These are phyloP conservation scores for Lactarius hengduanensis DNA, from an alignment of 768 basidiomycete species.

Conservation along the genomic window DNA sequence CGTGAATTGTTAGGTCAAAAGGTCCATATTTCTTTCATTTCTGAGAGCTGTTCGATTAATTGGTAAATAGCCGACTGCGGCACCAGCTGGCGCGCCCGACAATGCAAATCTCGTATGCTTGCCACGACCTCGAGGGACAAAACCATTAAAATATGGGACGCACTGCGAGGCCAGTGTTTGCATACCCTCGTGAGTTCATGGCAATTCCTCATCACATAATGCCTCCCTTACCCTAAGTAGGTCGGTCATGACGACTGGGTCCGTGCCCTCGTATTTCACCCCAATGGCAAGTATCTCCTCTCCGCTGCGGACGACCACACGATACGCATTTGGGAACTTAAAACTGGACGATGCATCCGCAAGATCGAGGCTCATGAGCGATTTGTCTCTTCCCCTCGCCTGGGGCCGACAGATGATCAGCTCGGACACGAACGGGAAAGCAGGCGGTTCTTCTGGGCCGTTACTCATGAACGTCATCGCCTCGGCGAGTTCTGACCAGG, in stretches of 20 bases:
- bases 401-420: slow-evolving; percentile 29
- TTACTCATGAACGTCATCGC: slow-evolving; percentile 29
- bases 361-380: slow-evolving; percentile 29
- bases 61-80: slow-evolving; percentile 30
- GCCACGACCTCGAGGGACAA: slow-evolving; percentile 57
- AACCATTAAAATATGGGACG: slow-evolving; percentile 55
- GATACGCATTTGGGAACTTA: slow-evolving; percentile 56
- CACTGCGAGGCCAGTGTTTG: slow-evolving; percentile 47
- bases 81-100: slow-evolving; percentile 35
- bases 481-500: slow-evolving; percentile 28
- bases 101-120: slow-evolving; percentile 40
- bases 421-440: slow-evolving; percentile 23
- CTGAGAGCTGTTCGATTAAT: background rate
- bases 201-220: background rate
- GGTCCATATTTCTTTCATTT: slow-evolving; percentile 30
- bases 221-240: slow-evolving; percentile 23
- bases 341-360: slow-evolving; percentile 47
- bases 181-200: slow-evolving; percentile 43
- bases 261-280: slow-evolving; percentile 56
- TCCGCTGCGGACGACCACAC: slow-evolving; percentile 61
- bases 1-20: slow-evolving; percentile 47
- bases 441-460: slow-evolving; percentile 19
- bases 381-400: slow-evolving; percentile 27
- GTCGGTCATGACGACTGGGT: slow-evolving; percentile 57
- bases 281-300: slow-evolving; percentile 53